phyloP scores from a whole-genome alignment of 768 basidiomycete genomes.

The Trametes cubensis region DNA sequence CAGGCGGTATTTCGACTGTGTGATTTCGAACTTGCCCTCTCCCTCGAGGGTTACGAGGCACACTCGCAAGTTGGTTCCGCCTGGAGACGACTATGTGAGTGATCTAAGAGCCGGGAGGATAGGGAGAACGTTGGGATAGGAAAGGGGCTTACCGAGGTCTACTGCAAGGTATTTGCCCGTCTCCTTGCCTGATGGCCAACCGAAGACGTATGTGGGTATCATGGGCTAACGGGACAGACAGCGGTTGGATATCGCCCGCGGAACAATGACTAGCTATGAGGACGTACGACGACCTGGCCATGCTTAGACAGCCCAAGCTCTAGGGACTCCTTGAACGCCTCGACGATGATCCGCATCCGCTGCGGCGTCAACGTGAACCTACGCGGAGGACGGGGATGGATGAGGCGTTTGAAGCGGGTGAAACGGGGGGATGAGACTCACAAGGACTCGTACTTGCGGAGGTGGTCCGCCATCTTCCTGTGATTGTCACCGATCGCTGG shows the following conservation, averaged over 20 bases:
- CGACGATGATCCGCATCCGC: slow-evolving; percentile 95
- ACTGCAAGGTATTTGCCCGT: slow-evolving; percentile 88
- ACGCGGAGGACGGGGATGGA: neutral
- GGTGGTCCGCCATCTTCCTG: slow-evolving; percentile 92
- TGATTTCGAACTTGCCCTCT: slow-evolving; percentile 95
- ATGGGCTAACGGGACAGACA: slow-evolving; percentile 61
- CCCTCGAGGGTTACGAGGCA: slow-evolving; percentile 94
- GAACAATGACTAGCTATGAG: neutral
- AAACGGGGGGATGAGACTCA: slow-evolving; percentile 47
- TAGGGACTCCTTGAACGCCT: slow-evolving; percentile 91
- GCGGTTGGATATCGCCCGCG: neutral
- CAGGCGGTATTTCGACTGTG: slow-evolving; percentile 95
- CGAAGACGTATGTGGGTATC: slow-evolving; percentile 97
- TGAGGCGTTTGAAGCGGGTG: neutral
- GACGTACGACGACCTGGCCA: slow-evolving; percentile 84
- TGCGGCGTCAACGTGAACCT: slow-evolving; percentile 89
- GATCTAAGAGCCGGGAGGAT: no score
- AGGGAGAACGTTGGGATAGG: neutral
- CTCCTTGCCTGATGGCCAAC: slow-evolving; percentile 91
- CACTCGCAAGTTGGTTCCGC: slow-evolving; percentile 97
- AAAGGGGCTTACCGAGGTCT: slow-evolving; percentile 69
- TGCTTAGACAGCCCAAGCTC: slow-evolving; percentile 83
- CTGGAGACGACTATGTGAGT: slow-evolving; percentile 39
- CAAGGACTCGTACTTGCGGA: slow-evolving; percentile 87
- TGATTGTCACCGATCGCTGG: slow-evolving; percentile 24